Evolutionary conservation across 257 asterid genomes (phyloP), one percentile per base, ranked within the genome.

Genomic region (Galeopsis tetrahit): DNA sequence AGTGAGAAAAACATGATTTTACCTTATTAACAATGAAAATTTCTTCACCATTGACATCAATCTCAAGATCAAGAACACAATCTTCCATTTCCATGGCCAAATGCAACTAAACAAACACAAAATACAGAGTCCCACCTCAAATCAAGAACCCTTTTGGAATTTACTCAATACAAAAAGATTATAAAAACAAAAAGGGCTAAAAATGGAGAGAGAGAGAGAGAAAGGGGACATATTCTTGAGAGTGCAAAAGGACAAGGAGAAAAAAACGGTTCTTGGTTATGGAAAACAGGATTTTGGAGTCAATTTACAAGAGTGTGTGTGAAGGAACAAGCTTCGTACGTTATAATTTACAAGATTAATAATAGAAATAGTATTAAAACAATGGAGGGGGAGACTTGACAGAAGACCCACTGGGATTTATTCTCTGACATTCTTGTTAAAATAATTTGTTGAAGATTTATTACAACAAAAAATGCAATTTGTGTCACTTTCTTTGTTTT

Each of bases 11-110:
- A 8, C 67, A 60, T 21, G 11, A 21, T 67, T n/a, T n/a, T 81
- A 93, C 98, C 98, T 83, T 84, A 71, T 93, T 72, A 9, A 93
- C 87, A 79, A 85, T 14, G 86, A 93, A 89, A 77, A 82, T 55
- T 83, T 87, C 89, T 82, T 90, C 96, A 49, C 98, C 98, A 84
- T 90, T 93, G 74, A 93, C 92, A 80, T 93, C 96, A 79, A 93
- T 93, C 78, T 87, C 89, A 80, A 93, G 97, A 80, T 77, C 70
- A 77, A 66, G 81, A 71, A 83, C 78, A 75, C 81, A 82, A 73
- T 72, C 85, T 65, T 80, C 93, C 96, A 93, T 89, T 65, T 80
- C 93, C 98, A 93, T 89, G 31, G 78, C 78, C 78, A 75, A 82
- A 71, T 60, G 5, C 39, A 52, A 80, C 28, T 34, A 72, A 61